These are phyloP conservation scores for Phaseolus coccineus DNA, from an alignment of 331 rosid species.

Conservation along the genomic window DNA sequence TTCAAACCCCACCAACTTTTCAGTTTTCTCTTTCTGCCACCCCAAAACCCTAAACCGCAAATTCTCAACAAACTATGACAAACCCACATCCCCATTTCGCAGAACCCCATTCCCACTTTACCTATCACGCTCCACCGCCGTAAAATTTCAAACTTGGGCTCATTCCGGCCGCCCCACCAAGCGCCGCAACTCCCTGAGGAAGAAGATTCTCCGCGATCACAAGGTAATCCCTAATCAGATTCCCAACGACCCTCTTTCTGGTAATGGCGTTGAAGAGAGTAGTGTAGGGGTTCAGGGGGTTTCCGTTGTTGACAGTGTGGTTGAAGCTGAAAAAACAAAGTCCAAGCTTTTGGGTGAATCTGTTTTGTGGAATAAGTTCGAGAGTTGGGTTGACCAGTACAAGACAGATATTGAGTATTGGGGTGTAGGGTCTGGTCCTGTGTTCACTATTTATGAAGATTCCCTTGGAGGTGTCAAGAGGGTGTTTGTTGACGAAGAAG, in stretches of 20 bases:
- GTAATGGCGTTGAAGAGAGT: constrained; percentile 42
- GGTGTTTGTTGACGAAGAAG: constrained; percentile 74
- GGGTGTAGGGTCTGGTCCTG: constrained; percentile 82
- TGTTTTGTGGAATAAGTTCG: constrained; percentile 68
- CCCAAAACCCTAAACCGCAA: constrained; percentile 41
- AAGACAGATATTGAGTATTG: constrained; percentile 77
- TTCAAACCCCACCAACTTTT: constrained; percentile 45
- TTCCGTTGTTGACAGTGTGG: constrained; percentile 30
- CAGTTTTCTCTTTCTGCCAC: constrained; percentile 49
- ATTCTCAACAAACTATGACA: constrained; percentile 29
- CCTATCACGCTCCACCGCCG: constrained; percentile 25
- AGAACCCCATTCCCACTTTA: constrained; percentile 44
- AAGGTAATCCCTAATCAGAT: constrained; percentile 61
- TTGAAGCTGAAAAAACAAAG: constrained; percentile 44
- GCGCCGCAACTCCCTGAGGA: constrained; percentile 84
- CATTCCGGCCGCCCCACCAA: constrained; percentile 63
- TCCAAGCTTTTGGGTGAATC: constrained; percentile 66
- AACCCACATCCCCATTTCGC: constrained; percentile 44
- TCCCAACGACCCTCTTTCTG: constrained; percentile 50
- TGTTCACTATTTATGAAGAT: constrained; percentile 73
- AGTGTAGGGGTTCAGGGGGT: constrained; percentile 37
- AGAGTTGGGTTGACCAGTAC: constrained; percentile 78
- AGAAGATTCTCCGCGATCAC: constrained; percentile 70
- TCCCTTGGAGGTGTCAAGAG: constrained; percentile 58
- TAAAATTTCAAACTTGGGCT: constrained; percentile 60